Percentiles rank a stretch among this genome's conserved stretches.
Conservation (phyloP, 169 alveolate genomes). For the Cryptosporidium baileyi region DNA sequence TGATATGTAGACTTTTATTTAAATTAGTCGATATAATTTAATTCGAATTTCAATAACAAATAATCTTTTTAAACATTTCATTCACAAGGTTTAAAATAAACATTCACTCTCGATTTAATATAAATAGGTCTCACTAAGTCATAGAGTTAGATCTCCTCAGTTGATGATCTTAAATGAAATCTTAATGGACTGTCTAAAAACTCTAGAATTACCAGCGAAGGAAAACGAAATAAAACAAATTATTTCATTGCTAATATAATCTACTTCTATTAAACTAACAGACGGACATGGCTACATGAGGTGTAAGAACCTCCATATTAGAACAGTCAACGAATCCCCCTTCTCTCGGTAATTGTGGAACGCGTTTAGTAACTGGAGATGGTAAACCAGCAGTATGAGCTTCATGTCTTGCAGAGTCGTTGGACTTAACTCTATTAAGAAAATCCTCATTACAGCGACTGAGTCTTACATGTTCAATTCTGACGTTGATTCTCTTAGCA, state of each 20-base stretch:
- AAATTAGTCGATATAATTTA: too few species aligned
- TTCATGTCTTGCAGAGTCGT: constrained; percentile 88
- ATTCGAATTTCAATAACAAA: too few species aligned
- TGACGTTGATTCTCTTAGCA: constrained; percentile 95
- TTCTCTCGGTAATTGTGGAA: constrained; percentile 41
- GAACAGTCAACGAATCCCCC: constrained; percentile 70
- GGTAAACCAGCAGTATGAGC: constrained; percentile 78
- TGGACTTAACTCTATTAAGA: constrained; percentile 90
- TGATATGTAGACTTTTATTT: background rate
- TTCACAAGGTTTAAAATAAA: too few species aligned
- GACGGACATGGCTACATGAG: constrained; percentile 39
- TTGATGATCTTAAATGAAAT: too few species aligned
- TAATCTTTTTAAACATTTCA: too few species aligned
- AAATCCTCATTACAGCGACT: constrained; percentile 96
- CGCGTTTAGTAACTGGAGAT: constrained; percentile 57
- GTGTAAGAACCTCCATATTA: constrained; percentile 63
- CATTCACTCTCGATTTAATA: too few species aligned
- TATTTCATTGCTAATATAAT: too few species aligned
- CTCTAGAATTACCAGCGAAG: too few species aligned
- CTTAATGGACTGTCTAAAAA: too few species aligned
- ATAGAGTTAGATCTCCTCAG: too few species aligned
- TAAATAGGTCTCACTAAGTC: too few species aligned
- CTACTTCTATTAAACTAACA: constrained; percentile 48
- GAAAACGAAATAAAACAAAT: too few species aligned
- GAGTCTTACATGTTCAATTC: constrained; percentile 96